Evolutionary conservation across 495 filamentous ascomycete genomes (phyloP), one percentile per base, ranked within the genome.

Genomic region (Aspergillus bridgeri): DNA sequence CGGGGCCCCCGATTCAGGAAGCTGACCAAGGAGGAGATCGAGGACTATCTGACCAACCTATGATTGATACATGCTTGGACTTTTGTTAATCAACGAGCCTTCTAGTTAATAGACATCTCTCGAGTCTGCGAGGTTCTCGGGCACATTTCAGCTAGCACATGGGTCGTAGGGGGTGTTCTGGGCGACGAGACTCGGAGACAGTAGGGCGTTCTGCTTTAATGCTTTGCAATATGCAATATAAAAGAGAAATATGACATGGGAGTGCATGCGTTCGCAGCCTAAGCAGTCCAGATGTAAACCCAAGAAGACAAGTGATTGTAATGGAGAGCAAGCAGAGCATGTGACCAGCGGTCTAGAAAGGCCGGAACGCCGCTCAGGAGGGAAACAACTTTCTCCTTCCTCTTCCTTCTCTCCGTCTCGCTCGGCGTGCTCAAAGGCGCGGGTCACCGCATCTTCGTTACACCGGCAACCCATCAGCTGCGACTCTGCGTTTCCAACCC

Each of bases 11-110:
- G 94, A 59, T 98, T 98, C 81, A 80, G 94, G 69, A 98, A 95
- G 82, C 78, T 98, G 74, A 96, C 86, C 65, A 93, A 96, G 64
- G 89, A 93, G 77, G 93, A 98, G 78, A 96, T 98, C 68, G 94
- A 98, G 80, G 94, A 98, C 71, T 98, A 98, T 79, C 76, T 98
- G 70, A 97, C 93, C 70, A 96, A 94, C 79, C 85, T 98, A 80
- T 97, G 63, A 77, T 56, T 53, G 51, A 55, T 54, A 58, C 29
- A 48, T 33, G 53, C 44, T 51, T 54, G 44, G 53, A 48, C 54
- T 22, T 62, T 49, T 33, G 56, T 22, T 42, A 46, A 53, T 48
- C 51, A 51, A 49, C 42, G 50, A 61, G 57, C 59, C 63, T 59
- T 63, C 60, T 69, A 65, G 53, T 59, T 63, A 66, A 61, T 66